A percentile compares a stretch with the other conserved stretches of the same genome.
phyloP scores from a whole-genome alignment of 768 basidiomycete genomes.

The Scleroderma citrinum region DNA sequence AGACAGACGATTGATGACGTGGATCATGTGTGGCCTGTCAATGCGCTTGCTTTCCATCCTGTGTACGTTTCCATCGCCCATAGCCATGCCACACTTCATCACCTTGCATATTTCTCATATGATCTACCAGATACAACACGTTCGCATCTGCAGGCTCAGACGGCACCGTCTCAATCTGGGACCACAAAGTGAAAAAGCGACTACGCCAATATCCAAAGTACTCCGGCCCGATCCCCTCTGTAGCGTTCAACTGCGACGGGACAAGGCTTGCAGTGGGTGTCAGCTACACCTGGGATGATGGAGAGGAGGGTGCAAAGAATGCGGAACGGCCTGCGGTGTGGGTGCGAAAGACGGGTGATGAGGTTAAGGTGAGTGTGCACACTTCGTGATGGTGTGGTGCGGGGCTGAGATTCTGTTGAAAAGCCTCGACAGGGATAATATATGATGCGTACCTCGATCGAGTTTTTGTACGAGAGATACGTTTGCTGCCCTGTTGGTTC shows the following conservation, averaged over 20 bases:
- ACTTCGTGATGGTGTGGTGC: neutral
- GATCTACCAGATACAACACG: constrained; percentile 67
- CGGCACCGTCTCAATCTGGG: constrained; percentile 93
- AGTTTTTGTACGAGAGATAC: no score
- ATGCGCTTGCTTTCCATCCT: constrained; percentile 92
- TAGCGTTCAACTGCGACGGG: constrained; percentile 83
- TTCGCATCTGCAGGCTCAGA: constrained; percentile 96
- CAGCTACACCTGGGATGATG: constrained; percentile 89
- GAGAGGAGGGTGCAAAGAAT: constrained; percentile 63
- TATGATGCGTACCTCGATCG: no score
- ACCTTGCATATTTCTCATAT: constrained; percentile 5
- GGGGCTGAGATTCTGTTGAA: neutral
- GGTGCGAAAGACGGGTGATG: constrained; percentile 64
- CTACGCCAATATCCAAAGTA: constrained; percentile 86
- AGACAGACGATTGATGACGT: constrained; percentile 83
- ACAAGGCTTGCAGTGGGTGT: constrained; percentile 76
- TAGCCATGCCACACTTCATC: constrained; percentile 11
- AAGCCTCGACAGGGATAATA: no score
- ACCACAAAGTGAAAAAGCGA: constrained; percentile 93
- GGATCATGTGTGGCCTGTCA: constrained; percentile 96
- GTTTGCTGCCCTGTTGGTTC: no score
- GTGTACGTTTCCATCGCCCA: constrained; percentile 32
- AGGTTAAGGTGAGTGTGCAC: constrained; percentile 53
- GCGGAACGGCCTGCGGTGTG: constrained; percentile 57
- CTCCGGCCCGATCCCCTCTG: constrained; percentile 63